Conservation (phyloP, 176 grass and related monocot genomes). For the Alloteropsis semialata region DNA sequence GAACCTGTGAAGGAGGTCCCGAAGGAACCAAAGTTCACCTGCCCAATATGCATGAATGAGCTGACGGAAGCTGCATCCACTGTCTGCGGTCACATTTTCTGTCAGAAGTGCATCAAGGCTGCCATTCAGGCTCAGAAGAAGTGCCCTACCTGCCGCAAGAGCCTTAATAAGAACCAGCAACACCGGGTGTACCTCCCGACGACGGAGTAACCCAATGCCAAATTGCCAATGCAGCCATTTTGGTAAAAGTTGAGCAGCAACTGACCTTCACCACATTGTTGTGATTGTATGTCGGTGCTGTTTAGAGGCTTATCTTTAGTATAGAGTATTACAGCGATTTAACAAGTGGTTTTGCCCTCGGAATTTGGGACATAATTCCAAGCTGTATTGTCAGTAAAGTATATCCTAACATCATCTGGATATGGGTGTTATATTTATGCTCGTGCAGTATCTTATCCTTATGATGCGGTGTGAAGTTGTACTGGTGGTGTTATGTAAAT, state of each 20-base stretch:
- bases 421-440: background rate
- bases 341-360: slow-evolving; percentile 27
- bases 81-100: slow-evolving; percentile 92
- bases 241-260: background rate
- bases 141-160: slow-evolving; percentile 82
- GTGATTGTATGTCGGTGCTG: slow-evolving; percentile 12
- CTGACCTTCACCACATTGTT: slow-evolving; percentile 26
- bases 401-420: background rate
- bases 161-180: slow-evolving; percentile 45
- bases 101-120: slow-evolving; percentile 60
- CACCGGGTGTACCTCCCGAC: slow-evolving; percentile 84
- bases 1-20: slow-evolving; percentile 38
- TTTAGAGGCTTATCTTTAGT: slow-evolving; percentile 29
- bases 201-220: slow-evolving; percentile 41
- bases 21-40: slow-evolving; percentile 68
- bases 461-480: background rate
- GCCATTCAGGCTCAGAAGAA: slow-evolving; percentile 63
- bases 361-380: background rate
- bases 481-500: background rate
- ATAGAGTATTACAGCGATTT: slow-evolving; percentile 20
- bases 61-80: slow-evolving; percentile 71
- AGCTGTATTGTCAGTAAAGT: slow-evolving; percentile 1
- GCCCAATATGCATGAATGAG: slow-evolving; percentile 70
- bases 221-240: slow-evolving; percentile 9
- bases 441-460: background rate